Percentiles rank a stretch among this genome's conserved stretches.
These are phyloP conservation scores for Ganoderma leucocontextum DNA, from an alignment of 1,284 basidiomycete genomes.

Conservation along the genomic window DNA sequence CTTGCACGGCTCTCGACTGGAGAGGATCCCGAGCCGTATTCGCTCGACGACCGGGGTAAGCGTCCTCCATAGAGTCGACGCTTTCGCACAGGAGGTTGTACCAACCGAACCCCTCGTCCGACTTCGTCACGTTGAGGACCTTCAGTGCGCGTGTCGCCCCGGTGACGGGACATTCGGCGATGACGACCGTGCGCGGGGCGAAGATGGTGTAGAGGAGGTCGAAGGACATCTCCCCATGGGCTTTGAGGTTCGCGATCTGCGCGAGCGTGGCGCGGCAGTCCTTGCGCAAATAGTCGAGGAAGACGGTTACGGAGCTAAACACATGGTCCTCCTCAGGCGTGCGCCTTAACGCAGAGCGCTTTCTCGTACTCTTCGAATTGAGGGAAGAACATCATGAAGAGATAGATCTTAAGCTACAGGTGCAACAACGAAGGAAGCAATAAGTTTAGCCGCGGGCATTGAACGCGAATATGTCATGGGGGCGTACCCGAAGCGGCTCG, in stretches of 20 bases:
- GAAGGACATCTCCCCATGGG: constrained; percentile 63
- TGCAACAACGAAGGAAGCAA: not conserved
- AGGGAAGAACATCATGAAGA: constrained; percentile 59
- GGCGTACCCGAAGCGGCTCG: constrained; percentile 56
- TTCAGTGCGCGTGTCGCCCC: constrained; percentile 56
- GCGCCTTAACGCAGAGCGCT: constrained; percentile 47
- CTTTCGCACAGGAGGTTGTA: constrained; percentile 55
- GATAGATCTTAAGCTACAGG: constrained; percentile 56
- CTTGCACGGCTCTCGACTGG: not conserved
- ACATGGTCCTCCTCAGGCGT: constrained; percentile 50
- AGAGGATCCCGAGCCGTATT: not conserved
- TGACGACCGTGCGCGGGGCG: constrained; percentile 24
- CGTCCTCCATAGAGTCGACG: constrained; percentile 51
- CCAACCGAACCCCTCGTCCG: constrained; percentile 39
- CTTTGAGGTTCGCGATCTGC: constrained; percentile 52
- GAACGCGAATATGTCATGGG: not conserved
- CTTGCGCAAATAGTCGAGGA: constrained; percentile 50
- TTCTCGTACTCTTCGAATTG: constrained; percentile 54
- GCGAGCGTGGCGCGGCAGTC: constrained; percentile 58
- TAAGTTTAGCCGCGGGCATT: not conserved
- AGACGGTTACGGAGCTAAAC: constrained; percentile 48
- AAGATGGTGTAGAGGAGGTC: constrained; percentile 52
- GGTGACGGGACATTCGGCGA: constrained; percentile 28
- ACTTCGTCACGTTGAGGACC: constrained; percentile 47
- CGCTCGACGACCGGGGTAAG: constrained; percentile 15